Evolutionary conservation across 1,139 yeast genomes (phyloP).

Genomic region (Zygosaccharomyces sapae): DNA sequence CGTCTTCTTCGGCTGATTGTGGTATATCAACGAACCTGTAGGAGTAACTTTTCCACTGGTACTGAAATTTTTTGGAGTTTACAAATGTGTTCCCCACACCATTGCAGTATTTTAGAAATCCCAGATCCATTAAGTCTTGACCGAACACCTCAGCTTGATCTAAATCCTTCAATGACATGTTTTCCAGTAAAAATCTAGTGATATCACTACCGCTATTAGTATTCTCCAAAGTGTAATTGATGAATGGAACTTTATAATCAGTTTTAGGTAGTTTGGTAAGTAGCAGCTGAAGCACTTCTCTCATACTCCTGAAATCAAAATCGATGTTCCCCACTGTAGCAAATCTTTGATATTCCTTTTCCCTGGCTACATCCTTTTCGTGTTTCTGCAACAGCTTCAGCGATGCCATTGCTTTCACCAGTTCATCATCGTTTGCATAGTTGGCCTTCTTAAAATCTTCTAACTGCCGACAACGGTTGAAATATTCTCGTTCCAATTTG

Average conservation of each 20-base stretch:
- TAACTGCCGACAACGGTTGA: conserved; percentile 70
- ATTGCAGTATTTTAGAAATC: conserved; percentile 64
- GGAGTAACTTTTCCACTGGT: conserved; percentile 78
- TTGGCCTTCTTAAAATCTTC: conserved; percentile 49
- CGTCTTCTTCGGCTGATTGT: conserved; percentile 15
- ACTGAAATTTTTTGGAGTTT: conserved; percentile 69
- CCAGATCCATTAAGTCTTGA: conserved; percentile 63
- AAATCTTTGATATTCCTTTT: conserved; percentile 30
- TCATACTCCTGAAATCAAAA: conserved; percentile 32
- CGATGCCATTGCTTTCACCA: conserved; percentile 24
- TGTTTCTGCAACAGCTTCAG: conserved; percentile 26
- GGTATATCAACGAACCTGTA: conserved; percentile 55
- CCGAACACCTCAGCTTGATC: conserved; percentile 72
- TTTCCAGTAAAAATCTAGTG: conserved; percentile 28
- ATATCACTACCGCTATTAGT: conserved; percentile 36
- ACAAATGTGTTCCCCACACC: conserved; percentile 63
- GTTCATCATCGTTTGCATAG: conserved; percentile 47
- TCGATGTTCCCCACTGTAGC: conserved; percentile 30
- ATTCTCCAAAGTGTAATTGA: conserved; percentile 30
- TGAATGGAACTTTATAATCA: conserved; percentile 33
- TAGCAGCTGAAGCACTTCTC: conserved; percentile 27
- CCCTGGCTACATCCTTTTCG: conserved; percentile 25
- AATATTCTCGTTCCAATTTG: conserved; percentile 62
- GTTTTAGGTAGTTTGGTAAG: conserved; percentile 28
- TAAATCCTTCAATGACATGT: conserved; percentile 38